Evolutionary conservation across 192 early-diverging fungal genomes (phyloP), one percentile per base, ranked within the genome.

Genomic region (Coemansia furcata): DNA sequence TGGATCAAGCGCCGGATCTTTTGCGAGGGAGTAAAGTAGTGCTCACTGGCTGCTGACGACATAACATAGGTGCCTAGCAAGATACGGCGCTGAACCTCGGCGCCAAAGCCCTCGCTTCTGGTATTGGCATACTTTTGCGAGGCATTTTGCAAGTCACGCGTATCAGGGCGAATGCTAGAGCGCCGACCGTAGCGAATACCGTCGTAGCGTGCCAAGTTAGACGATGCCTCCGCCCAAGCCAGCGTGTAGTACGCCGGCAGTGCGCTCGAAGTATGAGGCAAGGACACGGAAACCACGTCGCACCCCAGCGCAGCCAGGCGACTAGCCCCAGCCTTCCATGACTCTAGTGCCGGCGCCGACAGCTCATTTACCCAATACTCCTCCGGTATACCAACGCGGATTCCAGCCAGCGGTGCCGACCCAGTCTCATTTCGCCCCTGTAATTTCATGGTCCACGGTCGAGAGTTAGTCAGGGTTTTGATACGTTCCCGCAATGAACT

Each of bases 221-320:
- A 95, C 6, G 89, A 90, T 1, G 96, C 94, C 76, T 98, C 96
- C 6, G 96, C 95, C 26, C 90, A 85, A 6, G 91, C 95, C 46
- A 98, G 70, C 0, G 92, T 89, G 67, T 97, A 94, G 75, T 98
- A 98, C 4, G 91, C 87, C 8, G 93, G 86, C 23, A 98, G 85
- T 4, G 94, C 87, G 49, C 85, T 67, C 21, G 80, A 72, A 0
- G 88, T 93, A 67, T 87, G 83, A 3, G 91, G 91, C 35, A 95
- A 74, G 0, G 90, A 87, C 0, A 96, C 88, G 0, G 86, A 79
- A 0, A 90, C 80, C 10, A 95, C 84, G 1, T 78, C 82, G 11
- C 92, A 93, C 0, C 94, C 94, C 9, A 76, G 73, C 4, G 66
- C 67, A 37, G 77, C 80, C 17, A 98, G 76, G 10, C 57, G 47